phyloP scores from a whole-genome alignment of 1,284 basidiomycete species.

The Omphalotus olearius region DNA sequence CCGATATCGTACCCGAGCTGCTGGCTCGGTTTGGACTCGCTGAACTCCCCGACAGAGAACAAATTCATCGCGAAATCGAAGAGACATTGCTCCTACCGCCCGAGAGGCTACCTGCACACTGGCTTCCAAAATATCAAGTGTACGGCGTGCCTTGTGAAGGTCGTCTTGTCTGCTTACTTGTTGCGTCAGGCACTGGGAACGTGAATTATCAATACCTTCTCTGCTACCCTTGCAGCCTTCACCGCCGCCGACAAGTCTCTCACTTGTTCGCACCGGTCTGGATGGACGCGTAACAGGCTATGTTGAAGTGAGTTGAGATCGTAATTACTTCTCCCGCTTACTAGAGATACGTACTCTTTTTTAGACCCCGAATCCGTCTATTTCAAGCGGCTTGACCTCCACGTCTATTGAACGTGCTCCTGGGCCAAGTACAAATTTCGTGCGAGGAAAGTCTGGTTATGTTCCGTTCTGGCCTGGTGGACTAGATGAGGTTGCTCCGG shows the following conservation, averaged over 20 bases:
- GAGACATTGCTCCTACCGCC: constrained; percentile 64
- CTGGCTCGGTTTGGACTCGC: constrained; percentile 53
- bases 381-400: constrained; percentile 64
- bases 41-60: constrained; percentile 49
- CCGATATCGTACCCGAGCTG: constrained; percentile 36
- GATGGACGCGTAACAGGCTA: constrained; percentile 80
- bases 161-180: constrained; percentile 20
- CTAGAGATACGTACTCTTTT: background rate
- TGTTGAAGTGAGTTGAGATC: constrained; percentile 23
- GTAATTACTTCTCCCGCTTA: background rate
- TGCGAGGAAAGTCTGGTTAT: constrained; percentile 89
- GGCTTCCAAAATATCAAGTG: constrained; percentile 76
- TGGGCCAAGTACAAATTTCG: constrained; percentile 75
- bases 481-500: constrained; percentile 55
- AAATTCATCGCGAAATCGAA: constrained; percentile 65
- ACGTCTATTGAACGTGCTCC: constrained; percentile 84
- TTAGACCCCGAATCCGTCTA: constrained; percentile 49
- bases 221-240: constrained; percentile 63
- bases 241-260: constrained; percentile 73
- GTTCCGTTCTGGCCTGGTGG: constrained; percentile 93
- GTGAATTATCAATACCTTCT: constrained; percentile 53
- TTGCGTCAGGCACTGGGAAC: constrained; percentile 63
- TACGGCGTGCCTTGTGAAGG: constrained; percentile 31
- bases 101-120: constrained; percentile 58
- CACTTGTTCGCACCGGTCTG: constrained; percentile 76